A percentile compares a stretch with the other conserved stretches of the same genome.
These are phyloP conservation scores for Sanghuangporus baumii DNA, from an alignment of 1,284 basidiomycete genomes.

Conservation along the genomic window DNA sequence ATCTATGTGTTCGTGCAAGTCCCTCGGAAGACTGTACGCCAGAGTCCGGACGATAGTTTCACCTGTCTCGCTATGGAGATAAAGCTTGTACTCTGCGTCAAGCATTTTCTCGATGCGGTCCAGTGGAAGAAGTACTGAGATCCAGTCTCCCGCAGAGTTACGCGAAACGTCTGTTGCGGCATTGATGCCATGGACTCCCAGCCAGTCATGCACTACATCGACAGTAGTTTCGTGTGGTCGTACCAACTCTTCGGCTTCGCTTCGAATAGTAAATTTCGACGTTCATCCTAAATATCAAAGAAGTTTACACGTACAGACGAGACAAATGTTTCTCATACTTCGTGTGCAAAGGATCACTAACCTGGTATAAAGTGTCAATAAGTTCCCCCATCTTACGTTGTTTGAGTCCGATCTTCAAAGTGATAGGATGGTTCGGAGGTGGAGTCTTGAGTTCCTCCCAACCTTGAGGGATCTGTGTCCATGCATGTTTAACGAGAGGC, in stretches of 20 bases:
- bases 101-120: slow-evolving; percentile 25
- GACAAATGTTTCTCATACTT: slow-evolving; percentile 22
- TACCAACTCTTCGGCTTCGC: slow-evolving; percentile 20
- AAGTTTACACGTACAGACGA: slow-evolving; percentile 13
- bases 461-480: slow-evolving; percentile 14
- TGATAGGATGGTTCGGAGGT: slow-evolving; percentile 13
- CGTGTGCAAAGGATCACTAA: slow-evolving; percentile 20
- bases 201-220: slow-evolving; percentile 25
- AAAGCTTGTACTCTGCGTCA: slow-evolving; percentile 20
- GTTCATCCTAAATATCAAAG: background rate
- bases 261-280: background rate
- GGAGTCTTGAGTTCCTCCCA: slow-evolving; percentile 15
- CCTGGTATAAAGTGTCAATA: slow-evolving; percentile 22
- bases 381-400: slow-evolving; percentile 20
- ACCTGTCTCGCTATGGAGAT: slow-evolving; percentile 18
- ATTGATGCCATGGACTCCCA: slow-evolving; percentile 22
- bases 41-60: slow-evolving; percentile 19
- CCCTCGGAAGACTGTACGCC: slow-evolving; percentile 21
- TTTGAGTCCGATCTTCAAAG: slow-evolving; percentile 19
- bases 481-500: slow-evolving; percentile 17
- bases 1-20: slow-evolving; percentile 21
- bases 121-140: slow-evolving; percentile 26
- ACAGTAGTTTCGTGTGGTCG: slow-evolving; percentile 13
- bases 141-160: slow-evolving; percentile 25
- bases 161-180: slow-evolving; percentile 17